These are phyloP conservation scores for Chalaropsis ovoidea DNA, from an alignment of 2,329 filamentous ascomycete genomes.

Conservation along the genomic window DNA sequence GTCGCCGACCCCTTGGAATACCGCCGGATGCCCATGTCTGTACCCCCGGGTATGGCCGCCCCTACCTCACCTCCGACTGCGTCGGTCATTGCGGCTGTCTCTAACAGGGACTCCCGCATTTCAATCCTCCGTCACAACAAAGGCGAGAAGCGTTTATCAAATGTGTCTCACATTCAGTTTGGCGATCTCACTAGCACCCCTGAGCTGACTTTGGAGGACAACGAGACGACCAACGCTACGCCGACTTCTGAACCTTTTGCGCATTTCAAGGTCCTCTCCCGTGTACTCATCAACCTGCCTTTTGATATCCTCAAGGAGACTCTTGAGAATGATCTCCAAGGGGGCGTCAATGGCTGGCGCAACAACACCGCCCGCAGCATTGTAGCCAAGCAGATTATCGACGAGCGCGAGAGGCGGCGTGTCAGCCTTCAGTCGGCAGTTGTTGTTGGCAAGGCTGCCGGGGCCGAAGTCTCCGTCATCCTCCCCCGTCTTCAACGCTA, in stretches of 20 bases:
- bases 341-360: slow-evolving; percentile 42
- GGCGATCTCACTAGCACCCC: slow-evolving; percentile 48
- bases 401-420: slow-evolving; percentile 49
- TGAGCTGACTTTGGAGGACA: slow-evolving; percentile 3
- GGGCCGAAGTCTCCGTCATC: slow-evolving; percentile 32
- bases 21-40: slow-evolving; percentile 35
- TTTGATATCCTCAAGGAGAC: slow-evolving; percentile 56
- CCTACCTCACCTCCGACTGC: slow-evolving; percentile 26
- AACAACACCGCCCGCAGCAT: slow-evolving; percentile 40
- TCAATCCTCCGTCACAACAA: slow-evolving; percentile 21
- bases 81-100: not conserved
- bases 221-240: slow-evolving; percentile 22
- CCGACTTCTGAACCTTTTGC: slow-evolving; percentile 28
- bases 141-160: slow-evolving; percentile 30
- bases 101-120: slow-evolving; percentile 16
- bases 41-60: slow-evolving; percentile 19
- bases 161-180: slow-evolving; percentile 54
- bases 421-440: slow-evolving; percentile 38
- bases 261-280: slow-evolving; percentile 48
- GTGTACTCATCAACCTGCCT: slow-evolving; percentile 58
- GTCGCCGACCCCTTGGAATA: slow-evolving; percentile 34
- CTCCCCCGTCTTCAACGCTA: slow-evolving; percentile 34
- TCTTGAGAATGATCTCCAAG: slow-evolving; percentile 47
- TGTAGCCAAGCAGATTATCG: slow-evolving; percentile 42
- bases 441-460: slow-evolving; percentile 33